Base-by-base conservation (phyloP, 805 yeast genomes). In the Candida schatavii region DNA sequence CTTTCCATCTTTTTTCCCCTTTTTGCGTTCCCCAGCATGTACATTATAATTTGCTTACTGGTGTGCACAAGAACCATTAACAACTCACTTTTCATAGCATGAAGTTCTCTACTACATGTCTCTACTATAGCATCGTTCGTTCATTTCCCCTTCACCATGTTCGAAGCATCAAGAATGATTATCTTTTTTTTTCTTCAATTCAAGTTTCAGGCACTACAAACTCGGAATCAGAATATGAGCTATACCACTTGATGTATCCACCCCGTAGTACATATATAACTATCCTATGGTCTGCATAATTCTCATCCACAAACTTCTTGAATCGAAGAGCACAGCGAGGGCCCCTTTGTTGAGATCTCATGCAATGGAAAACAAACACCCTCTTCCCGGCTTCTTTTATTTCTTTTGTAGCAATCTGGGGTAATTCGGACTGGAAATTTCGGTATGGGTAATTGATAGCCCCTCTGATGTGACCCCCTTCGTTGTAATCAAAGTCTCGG, bases 291-390 rank as follows among this genome's bases (percentile, higher is more conserved):
- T 36, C 26, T 5, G 29, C 4, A 10, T 23, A 25, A 14, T 25
- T n/a, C 18, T 36, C 39, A 7, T 36, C 39, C 6, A 18, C 7
- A 27, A 22, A 36, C 11, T 17, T 36, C n/a, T 36, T 36, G 30
- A 36, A 36, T 21, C 39, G 19, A 26, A 36, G 15, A 5, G 39
- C 39, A 36, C 39, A 36, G n/a, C 39, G 26, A n/a, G 39, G 39
- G 9, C 39, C 39, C n/a, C 39, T 6, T 22, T 36, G 39, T 19
- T 36, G 39, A 5, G 39, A 36, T 21, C 39, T 22, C 39, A 36
- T 36, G 19, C 39, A 36, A 22, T 36, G 39, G 27, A 36, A 36
- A 9, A 36, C 39, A 25, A 26, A 36, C 4, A 36, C 39, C n/a
- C 15, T 36, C 18, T 10, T n/a, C 5, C 19, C 21, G 5, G 35